Conservation (phyloP, 2,329 filamentous ascomycete species). For the Aureobasidium namibiae region DNA sequence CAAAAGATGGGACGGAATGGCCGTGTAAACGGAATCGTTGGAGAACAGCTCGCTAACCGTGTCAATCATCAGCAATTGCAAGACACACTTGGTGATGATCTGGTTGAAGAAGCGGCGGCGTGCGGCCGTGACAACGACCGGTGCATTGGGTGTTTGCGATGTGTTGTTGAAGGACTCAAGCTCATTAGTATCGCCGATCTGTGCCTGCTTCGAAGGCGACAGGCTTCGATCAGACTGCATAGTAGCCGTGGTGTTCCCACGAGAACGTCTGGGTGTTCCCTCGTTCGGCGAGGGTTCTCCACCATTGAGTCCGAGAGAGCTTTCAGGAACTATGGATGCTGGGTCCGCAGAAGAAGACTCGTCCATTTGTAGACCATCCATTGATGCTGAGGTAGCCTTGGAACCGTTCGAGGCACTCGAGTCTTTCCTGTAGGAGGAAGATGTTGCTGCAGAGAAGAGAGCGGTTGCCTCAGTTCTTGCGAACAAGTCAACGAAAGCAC, state of each 20-base stretch:
- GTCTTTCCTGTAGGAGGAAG: conserved; percentile 31
- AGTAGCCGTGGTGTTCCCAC: conserved; percentile 1
- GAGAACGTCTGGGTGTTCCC: conserved; percentile 1
- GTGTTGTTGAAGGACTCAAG: conserved; percentile 85
- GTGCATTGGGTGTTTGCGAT: conserved; percentile 81
- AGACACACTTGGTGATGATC: conserved; percentile 96
- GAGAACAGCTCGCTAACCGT: conserved; percentile 98
- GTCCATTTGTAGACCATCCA: conserved; percentile 19
- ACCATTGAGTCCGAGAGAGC: conserved; percentile 37
- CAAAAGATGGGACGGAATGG: conserved; percentile 85
- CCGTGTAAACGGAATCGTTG: conserved; percentile 86
- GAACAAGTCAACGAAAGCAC: conserved; percentile 92
- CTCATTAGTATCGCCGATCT: conserved; percentile 25
- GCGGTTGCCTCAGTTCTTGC: conserved; percentile 90
- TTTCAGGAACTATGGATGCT: conserved; percentile 28
- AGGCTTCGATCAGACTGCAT: conserved; percentile 5
- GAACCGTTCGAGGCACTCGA: conserved; percentile 12
- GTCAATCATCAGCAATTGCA: conserved; percentile 98
- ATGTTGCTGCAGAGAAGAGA: conserved; percentile 74
- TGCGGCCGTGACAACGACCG: conserved; percentile 84
- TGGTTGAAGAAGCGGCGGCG: conserved; percentile 95
- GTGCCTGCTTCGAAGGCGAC: conserved; percentile 5
- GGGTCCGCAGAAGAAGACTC: conserved; percentile 33
- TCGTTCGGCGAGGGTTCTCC: background rate
- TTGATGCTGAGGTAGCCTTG: conserved; percentile 35